Percentiles rank a stretch among this genome's conserved stretches.
These are phyloP conservation scores for Barnettozyma botsteinii DNA, from an alignment of 805 yeast species.

Conservation along the genomic window DNA sequence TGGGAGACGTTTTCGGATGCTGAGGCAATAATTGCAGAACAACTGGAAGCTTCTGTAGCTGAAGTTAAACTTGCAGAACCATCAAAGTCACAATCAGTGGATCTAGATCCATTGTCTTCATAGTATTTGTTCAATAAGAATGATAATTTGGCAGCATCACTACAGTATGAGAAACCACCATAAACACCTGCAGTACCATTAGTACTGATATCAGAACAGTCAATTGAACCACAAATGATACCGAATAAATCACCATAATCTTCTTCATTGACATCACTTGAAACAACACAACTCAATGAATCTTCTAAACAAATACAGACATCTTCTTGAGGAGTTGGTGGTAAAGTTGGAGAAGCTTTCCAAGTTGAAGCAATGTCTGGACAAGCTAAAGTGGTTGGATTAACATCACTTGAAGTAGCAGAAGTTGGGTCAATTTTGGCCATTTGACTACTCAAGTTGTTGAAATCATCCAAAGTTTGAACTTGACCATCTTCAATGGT, in stretches of 20 bases:
- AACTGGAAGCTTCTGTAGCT: slow-evolving; percentile 29
- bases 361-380: slow-evolving; percentile 51
- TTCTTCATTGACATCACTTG: slow-evolving; percentile 39
- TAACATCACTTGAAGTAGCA: slow-evolving; percentile 33
- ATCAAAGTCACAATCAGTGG: slow-evolving; percentile 61
- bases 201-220: slow-evolving; percentile 55
- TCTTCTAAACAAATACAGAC: slow-evolving; percentile 58
- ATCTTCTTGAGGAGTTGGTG: slow-evolving; percentile 69
- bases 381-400: slow-evolving; percentile 37
- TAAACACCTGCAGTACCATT: slow-evolving; percentile 62
- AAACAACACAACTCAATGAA: slow-evolving; percentile 55
- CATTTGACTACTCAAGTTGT: slow-evolving; percentile 48
- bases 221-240: slow-evolving; percentile 48
- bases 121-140: slow-evolving; percentile 65
- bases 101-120: slow-evolving; percentile 36
- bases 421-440: slow-evolving; percentile 46
- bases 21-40: slow-evolving; percentile 19
- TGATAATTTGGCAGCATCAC: slow-evolving; percentile 61
- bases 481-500: slow-evolving; percentile 45
- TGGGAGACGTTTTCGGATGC: slow-evolving; percentile 21
- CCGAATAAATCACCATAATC: slow-evolving; percentile 61
- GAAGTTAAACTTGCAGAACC: slow-evolving; percentile 59
- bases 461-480: slow-evolving; percentile 56
- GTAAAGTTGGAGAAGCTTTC: slow-evolving; percentile 62
- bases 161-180: slow-evolving; percentile 73